A percentile compares a stretch with the other conserved stretches of the same genome.
Conservation (phyloP, 768 basidiomycete species). For the Lentinus tigrinus region DNA sequence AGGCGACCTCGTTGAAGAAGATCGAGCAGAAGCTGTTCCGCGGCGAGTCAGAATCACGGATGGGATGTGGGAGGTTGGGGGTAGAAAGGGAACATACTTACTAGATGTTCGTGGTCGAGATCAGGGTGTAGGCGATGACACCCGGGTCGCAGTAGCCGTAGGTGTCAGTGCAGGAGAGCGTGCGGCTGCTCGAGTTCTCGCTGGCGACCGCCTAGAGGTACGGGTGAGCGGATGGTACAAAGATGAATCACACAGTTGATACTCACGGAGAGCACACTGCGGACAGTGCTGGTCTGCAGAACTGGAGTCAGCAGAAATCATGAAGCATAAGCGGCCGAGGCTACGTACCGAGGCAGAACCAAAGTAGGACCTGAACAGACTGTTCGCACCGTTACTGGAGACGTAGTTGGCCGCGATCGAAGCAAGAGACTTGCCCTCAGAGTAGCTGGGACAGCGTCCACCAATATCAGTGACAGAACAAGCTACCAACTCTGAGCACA, state of each 20-base stretch:
- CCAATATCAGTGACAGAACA: not conserved
- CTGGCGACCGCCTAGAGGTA: conserved; percentile 32
- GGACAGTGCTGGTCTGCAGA: conserved; percentile 31
- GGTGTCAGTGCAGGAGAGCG: conserved; percentile 44
- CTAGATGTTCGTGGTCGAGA: conserved; percentile 48
- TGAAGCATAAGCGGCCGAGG: not conserved
- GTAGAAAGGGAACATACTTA: not conserved
- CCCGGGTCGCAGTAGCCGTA: conserved; percentile 31
- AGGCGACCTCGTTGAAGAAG: conserved; percentile 47
- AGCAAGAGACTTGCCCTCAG: conserved; percentile 42
- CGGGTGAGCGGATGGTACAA: not conserved
- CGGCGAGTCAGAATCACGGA: not conserved
- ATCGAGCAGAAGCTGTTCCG: conserved; percentile 36
- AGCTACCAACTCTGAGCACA: conserved; percentile 24
- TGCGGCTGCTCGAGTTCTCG: conserved; percentile 40
- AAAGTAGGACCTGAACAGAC: conserved; percentile 42
- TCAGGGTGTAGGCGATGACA: conserved; percentile 47
- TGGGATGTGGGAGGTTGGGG: not conserved
- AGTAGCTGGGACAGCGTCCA: conserved; percentile 15
- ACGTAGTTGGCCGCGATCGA: conserved; percentile 35
- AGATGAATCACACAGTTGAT: too few relatives aligned
- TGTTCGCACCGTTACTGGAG: conserved; percentile 36
- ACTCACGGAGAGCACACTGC: conserved; percentile 31
- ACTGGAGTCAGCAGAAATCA: not conserved
- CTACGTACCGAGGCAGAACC: conserved; percentile 23